Evolutionary conservation across 139 green algal species (phyloP).

Genomic region (Volvox africanus): DNA sequence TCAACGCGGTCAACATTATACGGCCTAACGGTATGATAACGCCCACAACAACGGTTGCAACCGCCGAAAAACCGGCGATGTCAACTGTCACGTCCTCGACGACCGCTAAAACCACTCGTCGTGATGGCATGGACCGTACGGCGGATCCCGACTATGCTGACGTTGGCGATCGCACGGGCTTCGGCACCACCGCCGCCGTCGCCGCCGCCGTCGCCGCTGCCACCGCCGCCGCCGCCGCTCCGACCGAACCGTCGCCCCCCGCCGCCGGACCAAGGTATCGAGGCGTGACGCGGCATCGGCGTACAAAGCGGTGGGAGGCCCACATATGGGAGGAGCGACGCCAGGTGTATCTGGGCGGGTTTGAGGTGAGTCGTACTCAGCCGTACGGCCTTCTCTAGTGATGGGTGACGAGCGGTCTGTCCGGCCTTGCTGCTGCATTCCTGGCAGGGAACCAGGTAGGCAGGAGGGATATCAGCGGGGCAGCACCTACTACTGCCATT

Average conservation of each 20-base stretch:
- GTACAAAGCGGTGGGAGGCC: constrained; percentile 53
- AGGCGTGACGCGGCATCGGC: constrained; percentile 41
- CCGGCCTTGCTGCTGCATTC: too few relatives aligned
- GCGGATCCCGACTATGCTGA: not conserved
- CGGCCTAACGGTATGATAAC: too few relatives aligned
- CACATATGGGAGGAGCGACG: constrained; percentile 54
- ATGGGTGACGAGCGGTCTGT: too few relatives aligned
- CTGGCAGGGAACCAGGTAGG: too few relatives aligned
- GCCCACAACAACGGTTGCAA: not conserved
- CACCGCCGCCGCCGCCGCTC: not conserved
- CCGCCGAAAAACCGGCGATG: not conserved
- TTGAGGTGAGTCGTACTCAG: constrained; percentile 36
- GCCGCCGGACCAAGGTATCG: not conserved
- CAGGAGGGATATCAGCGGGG: too few relatives aligned
- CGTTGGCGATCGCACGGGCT: not conserved
- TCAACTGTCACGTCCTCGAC: not conserved
- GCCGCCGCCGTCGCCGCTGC: not conserved
- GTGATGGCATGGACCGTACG: not conserved
- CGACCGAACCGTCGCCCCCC: not conserved
- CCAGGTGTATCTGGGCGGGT: constrained; percentile 55
- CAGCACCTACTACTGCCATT: too few relatives aligned
- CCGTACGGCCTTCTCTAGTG: too few relatives aligned
- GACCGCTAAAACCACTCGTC: not conserved
- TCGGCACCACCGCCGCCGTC: not conserved
- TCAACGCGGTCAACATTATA: not conserved